Evolutionary conservation across 2,329 filamentous ascomycete species (phyloP), one percentile per base, ranked within the genome.

Genomic region (Phaeosphaeriaceae sp.): DNA sequence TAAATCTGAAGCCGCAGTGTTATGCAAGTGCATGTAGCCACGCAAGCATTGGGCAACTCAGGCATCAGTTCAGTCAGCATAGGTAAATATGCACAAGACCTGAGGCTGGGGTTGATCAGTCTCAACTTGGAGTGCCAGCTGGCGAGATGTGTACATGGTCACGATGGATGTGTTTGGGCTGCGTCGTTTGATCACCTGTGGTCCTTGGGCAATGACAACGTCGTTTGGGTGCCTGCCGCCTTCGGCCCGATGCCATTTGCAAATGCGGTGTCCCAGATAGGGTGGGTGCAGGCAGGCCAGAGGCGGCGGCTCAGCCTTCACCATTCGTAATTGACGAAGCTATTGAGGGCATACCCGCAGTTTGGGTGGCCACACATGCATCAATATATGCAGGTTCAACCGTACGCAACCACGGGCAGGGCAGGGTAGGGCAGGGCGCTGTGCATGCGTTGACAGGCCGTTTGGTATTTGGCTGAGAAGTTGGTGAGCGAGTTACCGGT

Each of bases 381-480:
- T 5, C 23, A 16, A 21, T 17, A 20, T 30, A 30, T 45, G 42
- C 21, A 32, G 16, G 38, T 42, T 36, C 15, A 4, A 32, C 45
- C n/a, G 21, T 16, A 41, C 29, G 21, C 29, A 21, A 36, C 45
- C 26, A 28, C n/a, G n/a, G n/a, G n/a, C n/a, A n/a, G n/a, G n/a
- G n/a, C n/a, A n/a, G n/a, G 23, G 23, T 26, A 26, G 32, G 21
- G 18, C 38, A 46, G 37, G 38, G 38, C 38, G 32, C 30, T 21
- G 37, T 46, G 38, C 45, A 42, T 42, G 38, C 30, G 41, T 30
- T 18, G 23, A 26, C 13, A 18, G 30, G 20, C 29, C 37, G 36
- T 41, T n/a, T n/a, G n/a, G n/a, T 46, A 17, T 23, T 40, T 18
- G 17, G 35, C 12, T 26, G 23, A 16, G 39, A 18, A 12, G 18